Evolutionary conservation across 495 filamentous ascomycete species (phyloP).

Genomic region (Hypomontagnella submonticulosa): DNA sequence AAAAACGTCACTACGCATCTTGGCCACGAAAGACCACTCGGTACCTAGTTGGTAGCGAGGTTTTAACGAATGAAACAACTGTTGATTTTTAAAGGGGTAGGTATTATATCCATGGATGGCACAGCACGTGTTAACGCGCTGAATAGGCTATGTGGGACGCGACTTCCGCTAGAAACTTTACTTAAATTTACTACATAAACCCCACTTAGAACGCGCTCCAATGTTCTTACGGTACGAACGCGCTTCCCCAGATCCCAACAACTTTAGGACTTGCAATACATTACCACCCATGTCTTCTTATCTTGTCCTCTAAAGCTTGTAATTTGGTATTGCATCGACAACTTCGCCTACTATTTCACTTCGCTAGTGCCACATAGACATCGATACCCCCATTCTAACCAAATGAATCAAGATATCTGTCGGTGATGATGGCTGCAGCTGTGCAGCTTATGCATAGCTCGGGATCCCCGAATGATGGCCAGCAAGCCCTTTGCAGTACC

Average conservation of each 20-base stretch:
- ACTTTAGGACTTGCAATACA: too few relatives aligned
- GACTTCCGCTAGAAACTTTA: conserved; percentile 14
- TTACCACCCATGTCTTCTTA: too few relatives aligned
- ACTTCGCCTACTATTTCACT: neutral
- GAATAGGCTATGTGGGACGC: conserved; percentile 7
- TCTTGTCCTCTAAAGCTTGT: too few relatives aligned
- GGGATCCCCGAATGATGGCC: conserved; percentile 41
- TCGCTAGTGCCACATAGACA: neutral
- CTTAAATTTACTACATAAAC: conserved; percentile 1
- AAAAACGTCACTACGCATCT: conserved; percentile 14
- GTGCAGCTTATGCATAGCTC: conserved; percentile 39
- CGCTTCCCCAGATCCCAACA: too few relatives aligned
- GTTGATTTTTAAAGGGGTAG: neutral
- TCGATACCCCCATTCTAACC: neutral
- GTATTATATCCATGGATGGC: neutral
- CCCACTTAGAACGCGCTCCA: neutral
- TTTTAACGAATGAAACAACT: conserved; percentile 1
- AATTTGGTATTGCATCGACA: neutral
- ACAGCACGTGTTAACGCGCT: conserved; percentile 41
- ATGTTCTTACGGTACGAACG: neutral
- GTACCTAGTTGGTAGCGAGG: neutral
- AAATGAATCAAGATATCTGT: conserved; percentile 3
- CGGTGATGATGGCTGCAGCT: conserved; percentile 33
- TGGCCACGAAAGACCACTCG: too few relatives aligned
- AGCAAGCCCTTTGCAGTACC: conserved; percentile 64